Base-by-base conservation (phyloP, 2,329 filamentous ascomycete species). In the Pseudocercospora pini-densiflorae region DNA sequence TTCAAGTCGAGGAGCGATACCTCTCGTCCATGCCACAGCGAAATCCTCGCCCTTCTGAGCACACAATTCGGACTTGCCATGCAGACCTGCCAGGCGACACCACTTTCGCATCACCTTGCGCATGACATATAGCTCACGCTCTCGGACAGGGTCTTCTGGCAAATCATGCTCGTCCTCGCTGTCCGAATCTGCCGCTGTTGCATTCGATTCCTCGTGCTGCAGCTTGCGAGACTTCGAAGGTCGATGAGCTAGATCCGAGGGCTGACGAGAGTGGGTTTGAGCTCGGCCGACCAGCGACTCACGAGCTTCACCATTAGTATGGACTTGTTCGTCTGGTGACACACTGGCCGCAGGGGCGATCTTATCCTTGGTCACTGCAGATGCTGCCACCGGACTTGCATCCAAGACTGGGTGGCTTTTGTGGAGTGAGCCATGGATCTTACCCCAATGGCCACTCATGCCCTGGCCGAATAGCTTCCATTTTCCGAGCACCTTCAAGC, bases 1-100 rank as follows among this genome's bases (percentile, higher is more conserved):
- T 76, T 97, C 93, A 8, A 94, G 68, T 64, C 86, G 85, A 0
- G 93, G 93, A 63, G 90, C 88, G 77, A 97, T 94, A 1, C 92
- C 90, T 69, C 87, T 88, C 8, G 92, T 94, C 92, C 93, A 97
- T 70, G 90, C 85, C 1, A 86, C 84, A 43, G 81, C 81, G 33
- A 90, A 88, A 59, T 88, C 85, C 67, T 89, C 88, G 0, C 81
- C 85, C 59, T 88, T 83, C 64, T 85, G 51, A 66, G 92, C 84
- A 16, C 86, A 84, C 62, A 81, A 77, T 5, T 74, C 76, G 9
- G 82, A 77, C 43, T 78, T 72, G 0, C 78, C 83, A 65, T 88
- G 83, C 21, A 96, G 81, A 0, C 89, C 88, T 0, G 90, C 88
- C 66, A 88, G 79, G 23, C 86, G 83, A 74, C 89, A 90, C 93